Base-by-base conservation (phyloP, 2,329 filamentous ascomycete species). In the Pyricularia grisea region DNA sequence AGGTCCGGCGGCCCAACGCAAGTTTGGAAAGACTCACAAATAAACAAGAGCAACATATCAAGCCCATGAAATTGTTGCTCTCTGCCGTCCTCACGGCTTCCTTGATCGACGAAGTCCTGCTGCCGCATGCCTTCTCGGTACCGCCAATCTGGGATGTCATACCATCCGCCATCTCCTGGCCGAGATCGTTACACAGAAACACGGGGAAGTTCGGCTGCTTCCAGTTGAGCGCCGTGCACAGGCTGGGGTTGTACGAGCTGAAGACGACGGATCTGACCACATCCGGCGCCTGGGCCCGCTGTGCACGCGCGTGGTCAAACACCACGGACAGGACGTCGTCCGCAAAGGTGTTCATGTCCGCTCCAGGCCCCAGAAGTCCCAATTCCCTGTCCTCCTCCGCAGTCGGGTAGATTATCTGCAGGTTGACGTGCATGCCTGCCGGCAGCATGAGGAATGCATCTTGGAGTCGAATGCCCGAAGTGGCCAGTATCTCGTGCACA, bases 171-270 rank as follows among this genome's bases (percentile, higher is more conserved):
- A 83, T 84, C 70, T 89, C 86, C 9, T 85, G 83, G 27, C 93
- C 93, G 30, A 98, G 87, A 70, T 97, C 93, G 78, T 98, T 98
- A 81, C 94, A 97, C 65, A 98, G 84, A 74, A 99, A 92, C 0
- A 98, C 92, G 0, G 95, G 95, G 77, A 97, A 99, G 77, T 98
- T 99, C 2, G 95, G 95, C 78, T 99, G 95, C 79, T 99, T 99
- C 95, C 95, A 99, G 79, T 99, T 99, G 74, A 99, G 81, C 5
- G 94, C 94, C 20, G 92, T 96, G 80, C 95, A 99, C 25, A 98
- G 87, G 72, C 90, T 91, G 14, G 92, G 85, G 76, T 97, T 97
- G 79, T 94, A 97, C 27, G 93, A 97, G 74, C 92, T 96, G 78
- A 99, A 97, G 12, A 97, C 92, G 68, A 99, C 90, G 14, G 92